Evolutionary conservation across 1,284 basidiomycete species (phyloP).

Genomic region (Singerocomus rubriflavus): DNA sequence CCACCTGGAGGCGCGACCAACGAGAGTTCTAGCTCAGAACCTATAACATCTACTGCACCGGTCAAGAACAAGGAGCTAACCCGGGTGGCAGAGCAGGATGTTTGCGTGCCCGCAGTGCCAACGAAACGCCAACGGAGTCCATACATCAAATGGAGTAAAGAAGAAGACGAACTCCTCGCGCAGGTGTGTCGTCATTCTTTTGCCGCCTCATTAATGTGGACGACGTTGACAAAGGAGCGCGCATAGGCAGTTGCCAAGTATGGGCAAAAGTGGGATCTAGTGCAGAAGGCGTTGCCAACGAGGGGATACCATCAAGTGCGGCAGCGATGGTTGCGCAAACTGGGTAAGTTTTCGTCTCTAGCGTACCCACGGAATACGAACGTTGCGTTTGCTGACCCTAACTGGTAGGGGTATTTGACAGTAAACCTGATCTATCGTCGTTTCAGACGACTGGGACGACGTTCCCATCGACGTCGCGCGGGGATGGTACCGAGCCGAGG

Average conservation of each 20-base stretch:
- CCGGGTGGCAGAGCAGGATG: constrained; percentile 26
- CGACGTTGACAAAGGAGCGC: not conserved
- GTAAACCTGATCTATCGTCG: constrained; percentile 35
- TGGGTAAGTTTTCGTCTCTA: constrained; percentile 25
- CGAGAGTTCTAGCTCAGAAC: not conserved
- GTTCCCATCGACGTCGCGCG: constrained; percentile 20
- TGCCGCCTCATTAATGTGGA: no score
- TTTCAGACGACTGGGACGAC: constrained; percentile 29
- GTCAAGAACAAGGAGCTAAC: constrained; percentile 24
- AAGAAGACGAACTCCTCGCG: constrained; percentile 39
- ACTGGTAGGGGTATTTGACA: constrained; percentile 36
- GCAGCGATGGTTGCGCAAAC: constrained; percentile 39
- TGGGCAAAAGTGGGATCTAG: constrained; percentile 41
- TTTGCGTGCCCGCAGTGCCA: not conserved
- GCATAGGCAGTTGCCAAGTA: constrained; percentile 38
- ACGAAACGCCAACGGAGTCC: constrained; percentile 36
- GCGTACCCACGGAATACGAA: no score
- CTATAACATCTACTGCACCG: not conserved
- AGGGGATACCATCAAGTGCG: constrained; percentile 40
- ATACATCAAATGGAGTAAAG: constrained; percentile 40
- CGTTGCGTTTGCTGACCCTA: not conserved
- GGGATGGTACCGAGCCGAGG: constrained; percentile 19
- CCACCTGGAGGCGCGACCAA: constrained; percentile 3
- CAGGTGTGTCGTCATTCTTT: constrained; percentile 24
- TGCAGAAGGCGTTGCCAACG: constrained; percentile 38